Evolutionary conservation across 345 rosid genomes (phyloP).

Genomic region (Conringia planisiliqua): DNA sequence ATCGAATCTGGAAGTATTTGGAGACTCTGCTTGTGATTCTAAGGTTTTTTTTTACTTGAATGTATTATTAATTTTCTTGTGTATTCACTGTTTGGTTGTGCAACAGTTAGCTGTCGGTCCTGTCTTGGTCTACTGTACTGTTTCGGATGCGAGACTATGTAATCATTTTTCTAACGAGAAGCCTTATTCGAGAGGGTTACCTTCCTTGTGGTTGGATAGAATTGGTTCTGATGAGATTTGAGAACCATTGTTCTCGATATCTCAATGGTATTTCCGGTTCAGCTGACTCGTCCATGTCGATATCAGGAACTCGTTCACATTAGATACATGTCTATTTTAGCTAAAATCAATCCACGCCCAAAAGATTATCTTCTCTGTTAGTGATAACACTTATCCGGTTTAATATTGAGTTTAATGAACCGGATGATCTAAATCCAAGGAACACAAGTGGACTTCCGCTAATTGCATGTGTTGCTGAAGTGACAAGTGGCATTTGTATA

Average conservation of each 20-base stretch:
- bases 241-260: background rate
- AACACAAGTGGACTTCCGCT: background rate
- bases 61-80: conserved; percentile 6
- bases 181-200: background rate
- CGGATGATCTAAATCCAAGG: background rate
- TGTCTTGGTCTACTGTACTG: conserved; percentile 14
- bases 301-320: background rate
- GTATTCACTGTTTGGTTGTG: conserved; percentile 22
- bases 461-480: background rate
- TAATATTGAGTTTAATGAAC: background rate
- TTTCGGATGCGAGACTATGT: conserved; percentile 6
- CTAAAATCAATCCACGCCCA: background rate
- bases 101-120: conserved; percentile 1
- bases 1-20: background rate
- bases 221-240: background rate
- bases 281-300: background rate
- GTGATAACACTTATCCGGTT: background rate
- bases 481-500: conserved; percentile 21
- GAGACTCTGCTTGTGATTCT: conserved; percentile 16
- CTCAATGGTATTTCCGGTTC: background rate
- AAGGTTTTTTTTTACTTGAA: background rate
- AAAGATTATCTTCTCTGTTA: background rate
- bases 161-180: conserved; percentile 24
- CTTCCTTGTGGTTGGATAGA: background rate
- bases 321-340: too few relatives aligned